phyloP scores from a whole-genome alignment of 1,284 basidiomycete species.

The Rhodotorula glutinis region DNA sequence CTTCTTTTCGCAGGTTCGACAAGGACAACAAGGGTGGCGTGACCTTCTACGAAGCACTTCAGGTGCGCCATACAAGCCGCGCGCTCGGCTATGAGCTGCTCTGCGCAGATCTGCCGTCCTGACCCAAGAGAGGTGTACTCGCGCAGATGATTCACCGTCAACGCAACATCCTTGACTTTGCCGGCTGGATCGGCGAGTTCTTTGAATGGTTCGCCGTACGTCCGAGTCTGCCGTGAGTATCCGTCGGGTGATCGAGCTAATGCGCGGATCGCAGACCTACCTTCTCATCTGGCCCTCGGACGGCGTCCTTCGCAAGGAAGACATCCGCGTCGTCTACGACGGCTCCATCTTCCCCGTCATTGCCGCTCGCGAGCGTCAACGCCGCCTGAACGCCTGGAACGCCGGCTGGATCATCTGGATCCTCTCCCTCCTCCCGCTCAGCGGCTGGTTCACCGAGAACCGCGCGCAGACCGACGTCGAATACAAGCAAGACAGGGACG shows the following conservation, averaged over 20 bases:
- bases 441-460: conserved; percentile 19
- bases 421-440: neutral
- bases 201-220: conserved; percentile 40
- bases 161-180: conserved; percentile 24
- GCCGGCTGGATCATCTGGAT: neutral
- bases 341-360: conserved; percentile 39
- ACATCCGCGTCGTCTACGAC: conserved; percentile 48
- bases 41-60: conserved; percentile 40
- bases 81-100: too few relatives aligned
- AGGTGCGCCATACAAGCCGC: neutral
- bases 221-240: too few relatives aligned
- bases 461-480: conserved; percentile 3
- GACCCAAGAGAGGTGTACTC: neutral
- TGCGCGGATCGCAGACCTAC: conserved; percentile 47
- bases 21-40: conserved; percentile 38
- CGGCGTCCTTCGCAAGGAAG: conserved; percentile 55
- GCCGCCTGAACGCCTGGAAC: neutral
- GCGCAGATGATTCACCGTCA: conserved; percentile 15
- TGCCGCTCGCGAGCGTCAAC: conserved; percentile 22
- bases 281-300: conserved; percentile 55
- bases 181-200: conserved; percentile 58
- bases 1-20: conserved; percentile 23
- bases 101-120: neutral
- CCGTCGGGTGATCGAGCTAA: too few relatives aligned
- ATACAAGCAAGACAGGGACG: neutral